Conservation (phyloP, 306 rosid species). For the Vigna angularis region DNA sequence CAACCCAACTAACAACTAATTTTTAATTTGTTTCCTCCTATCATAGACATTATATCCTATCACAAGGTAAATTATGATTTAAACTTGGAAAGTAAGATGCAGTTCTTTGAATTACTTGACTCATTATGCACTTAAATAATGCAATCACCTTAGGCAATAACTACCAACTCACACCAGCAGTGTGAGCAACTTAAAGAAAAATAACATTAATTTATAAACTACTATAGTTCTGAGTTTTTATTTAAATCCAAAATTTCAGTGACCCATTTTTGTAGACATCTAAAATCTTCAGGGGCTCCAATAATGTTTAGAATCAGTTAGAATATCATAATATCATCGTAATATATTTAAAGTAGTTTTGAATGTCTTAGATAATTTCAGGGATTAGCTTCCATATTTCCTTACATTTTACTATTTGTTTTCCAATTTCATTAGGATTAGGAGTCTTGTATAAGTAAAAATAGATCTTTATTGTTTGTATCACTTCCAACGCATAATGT, state of each 20-base stretch:
- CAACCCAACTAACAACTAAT: too few relatives aligned
- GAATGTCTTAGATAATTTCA: background rate
- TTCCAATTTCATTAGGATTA: background rate
- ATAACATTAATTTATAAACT: conserved; percentile 8
- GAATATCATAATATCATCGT: background rate
- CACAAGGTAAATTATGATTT: background rate
- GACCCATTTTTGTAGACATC: background rate
- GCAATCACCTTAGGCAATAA: conserved; percentile 12
- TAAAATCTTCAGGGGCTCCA: background rate
- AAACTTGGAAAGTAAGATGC: background rate
- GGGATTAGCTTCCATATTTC: background rate
- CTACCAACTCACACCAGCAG: conserved; percentile 7
- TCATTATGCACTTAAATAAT: conserved; percentile 15
- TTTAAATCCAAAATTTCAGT: background rate
- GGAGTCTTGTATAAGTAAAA: background rate
- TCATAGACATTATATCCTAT: too few relatives aligned
- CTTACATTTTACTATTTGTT: background rate
- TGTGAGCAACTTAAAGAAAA: background rate
- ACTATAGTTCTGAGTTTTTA: background rate
- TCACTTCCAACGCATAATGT: background rate
- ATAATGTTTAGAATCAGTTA: background rate
- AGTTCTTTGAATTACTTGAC: conserved; percentile 2
- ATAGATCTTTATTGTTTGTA: background rate
- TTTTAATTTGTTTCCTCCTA: too few relatives aligned
- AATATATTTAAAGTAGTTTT: background rate